Evolutionary conservation across 805 yeast species (phyloP), one percentile per base, ranked within the genome.

Genomic region (Komagataella ulmi): DNA sequence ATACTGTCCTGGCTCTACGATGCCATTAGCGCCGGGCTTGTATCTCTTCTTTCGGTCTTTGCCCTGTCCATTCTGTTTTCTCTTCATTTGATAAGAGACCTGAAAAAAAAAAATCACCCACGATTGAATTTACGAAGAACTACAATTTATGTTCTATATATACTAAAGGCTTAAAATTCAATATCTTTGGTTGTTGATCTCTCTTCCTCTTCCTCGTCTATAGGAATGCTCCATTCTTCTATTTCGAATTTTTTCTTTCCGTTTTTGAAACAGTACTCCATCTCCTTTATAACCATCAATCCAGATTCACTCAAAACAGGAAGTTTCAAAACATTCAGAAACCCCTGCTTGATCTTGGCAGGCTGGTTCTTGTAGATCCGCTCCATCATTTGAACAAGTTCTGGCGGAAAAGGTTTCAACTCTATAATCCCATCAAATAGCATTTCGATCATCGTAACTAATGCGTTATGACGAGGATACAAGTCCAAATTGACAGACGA

Each of bases 201-300:
- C 3, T 65, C 69, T 4, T 69, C 76, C 14, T 74, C 83, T n/a
- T 74, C 85, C 53, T 85, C 95, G 53, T 89, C 97, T 2, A 91
- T 96, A 0, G 99, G 98, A 50, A 93, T 93, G n/a, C 96, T 88
- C 96, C 97, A 93, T 60, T 83, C 88, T 57, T 87, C 91, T 51
- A 93, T 83, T 60, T 87, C 96, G 62, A 91, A 88, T 59, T 77
- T 81, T 64, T 81, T 80, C 55, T 85, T 76, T 12, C 96, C 91
- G 57, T 88, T 87, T 61, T 83, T 82, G 68, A 90, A 91, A 4
- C 96, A 88, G 64, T 78, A 83, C 65, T 90, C 97, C 54, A 85
- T 83, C 53, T 73, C 72, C 52, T 80, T 77, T 1, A 80, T 76
- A 56, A 79, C 78, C 96, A 89, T 90, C 58, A 79, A 72, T 0